A percentile compares a stretch with the other conserved stretches of the same genome.
phyloP scores from a whole-genome alignment of 257 asterid genomes.

The Solanum tarijense region DNA sequence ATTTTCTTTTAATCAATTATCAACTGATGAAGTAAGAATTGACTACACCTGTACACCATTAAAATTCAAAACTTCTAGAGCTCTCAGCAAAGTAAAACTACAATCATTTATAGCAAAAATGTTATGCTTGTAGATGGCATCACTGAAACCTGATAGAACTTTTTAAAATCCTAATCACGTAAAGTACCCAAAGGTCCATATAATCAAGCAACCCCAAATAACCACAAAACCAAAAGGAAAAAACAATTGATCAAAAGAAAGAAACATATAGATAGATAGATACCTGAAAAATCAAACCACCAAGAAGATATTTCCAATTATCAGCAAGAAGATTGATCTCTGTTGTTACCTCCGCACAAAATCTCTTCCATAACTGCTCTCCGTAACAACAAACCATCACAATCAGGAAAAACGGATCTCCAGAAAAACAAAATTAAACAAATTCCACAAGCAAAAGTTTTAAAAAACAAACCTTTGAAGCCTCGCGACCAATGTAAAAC shows the following conservation, averaged over 20 bases:
- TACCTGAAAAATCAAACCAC: conserved; percentile 63
- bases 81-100: background rate
- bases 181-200: background rate
- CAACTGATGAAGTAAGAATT: background rate
- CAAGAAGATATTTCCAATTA: conserved; percentile 70
- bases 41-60: background rate
- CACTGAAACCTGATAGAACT: background rate
- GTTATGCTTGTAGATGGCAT: background rate
- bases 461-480: conserved; percentile 66
- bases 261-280: background rate
- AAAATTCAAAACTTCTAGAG: background rate
- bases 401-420: background rate
- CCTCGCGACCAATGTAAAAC: conserved; percentile 97
- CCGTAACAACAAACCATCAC: background rate
- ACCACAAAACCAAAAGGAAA: background rate
- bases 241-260: background rate
- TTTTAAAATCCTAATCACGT: background rate
- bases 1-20: background rate
- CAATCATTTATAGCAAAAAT: background rate
- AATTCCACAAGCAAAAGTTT: background rate
- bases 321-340: conserved; percentile 79
- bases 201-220: background rate
- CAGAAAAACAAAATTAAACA: background rate
- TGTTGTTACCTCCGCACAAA: conserved; percentile 60
- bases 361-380: conserved; percentile 70